A percentile compares a stretch with the other conserved stretches of the same genome.
Conservation (phyloP, 2,329 filamentous ascomycete species). For the Pseudogymnoascus sp. region DNA sequence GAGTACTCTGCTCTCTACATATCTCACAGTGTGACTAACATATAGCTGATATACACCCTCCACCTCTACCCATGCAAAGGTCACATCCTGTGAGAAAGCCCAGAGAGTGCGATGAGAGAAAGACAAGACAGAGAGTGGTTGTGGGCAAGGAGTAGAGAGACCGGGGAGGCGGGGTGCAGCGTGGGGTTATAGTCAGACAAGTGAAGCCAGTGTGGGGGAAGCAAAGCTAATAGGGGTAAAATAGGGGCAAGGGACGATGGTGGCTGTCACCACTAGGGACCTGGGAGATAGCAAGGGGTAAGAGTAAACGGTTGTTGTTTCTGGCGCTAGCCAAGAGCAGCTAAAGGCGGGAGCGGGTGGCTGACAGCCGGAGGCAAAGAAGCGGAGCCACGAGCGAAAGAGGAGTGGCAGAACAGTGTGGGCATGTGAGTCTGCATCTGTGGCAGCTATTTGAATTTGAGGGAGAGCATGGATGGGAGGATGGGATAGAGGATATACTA, state of each 20-base stretch:
- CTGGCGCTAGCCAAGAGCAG: neutral
- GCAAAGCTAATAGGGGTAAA: neutral
- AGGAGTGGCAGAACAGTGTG: neutral
- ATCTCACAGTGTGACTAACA: neutral
- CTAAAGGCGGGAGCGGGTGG: neutral
- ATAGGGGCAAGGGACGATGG: neutral
- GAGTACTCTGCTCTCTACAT: neutral
- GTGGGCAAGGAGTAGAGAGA: neutral
- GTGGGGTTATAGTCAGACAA: neutral
- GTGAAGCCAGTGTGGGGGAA: neutral
- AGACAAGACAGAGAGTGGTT: neutral
- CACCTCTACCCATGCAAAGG: neutral
- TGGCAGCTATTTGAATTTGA: neutral
- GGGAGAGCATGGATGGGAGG: neutral
- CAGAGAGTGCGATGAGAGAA: neutral
- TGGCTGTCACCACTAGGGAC: neutral
- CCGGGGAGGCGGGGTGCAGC: neutral
- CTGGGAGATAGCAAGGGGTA: neutral
- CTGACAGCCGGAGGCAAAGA: neutral
- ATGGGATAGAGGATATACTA: neutral
- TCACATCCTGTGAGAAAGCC: neutral
- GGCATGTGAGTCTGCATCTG: neutral
- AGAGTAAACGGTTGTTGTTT: neutral
- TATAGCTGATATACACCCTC: neutral
- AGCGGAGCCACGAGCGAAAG: neutral